phyloP scores from a whole-genome alignment of 2,329 filamentous ascomycete genomes.

The Stachybotrys echinatus region DNA sequence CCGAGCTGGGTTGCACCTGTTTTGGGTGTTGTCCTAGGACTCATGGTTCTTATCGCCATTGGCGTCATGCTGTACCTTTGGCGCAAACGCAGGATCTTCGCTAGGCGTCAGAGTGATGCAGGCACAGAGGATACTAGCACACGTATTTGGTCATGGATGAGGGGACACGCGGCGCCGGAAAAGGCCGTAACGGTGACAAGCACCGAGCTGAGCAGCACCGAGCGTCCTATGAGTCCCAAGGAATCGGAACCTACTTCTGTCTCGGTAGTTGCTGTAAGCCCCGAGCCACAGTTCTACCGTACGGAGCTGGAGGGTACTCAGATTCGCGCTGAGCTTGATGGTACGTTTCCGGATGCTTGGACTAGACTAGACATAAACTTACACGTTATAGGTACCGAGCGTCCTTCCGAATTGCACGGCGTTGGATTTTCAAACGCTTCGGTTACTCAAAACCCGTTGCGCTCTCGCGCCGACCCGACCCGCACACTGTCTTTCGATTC shows the following conservation, averaged over 20 bases:
- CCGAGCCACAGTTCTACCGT: slow-evolving; percentile 3
- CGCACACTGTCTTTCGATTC: background rate
- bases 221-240: slow-evolving; percentile 2
- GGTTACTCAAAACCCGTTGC: background rate
- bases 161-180: slow-evolving; percentile 30
- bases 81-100: slow-evolving; percentile 40
- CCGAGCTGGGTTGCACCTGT: slow-evolving; percentile 57
- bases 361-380: background rate
- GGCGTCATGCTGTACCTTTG: slow-evolving; percentile 48
- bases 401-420: background rate
- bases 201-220: slow-evolving; percentile 26
- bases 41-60: slow-evolving; percentile 49
- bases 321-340: slow-evolving; percentile 32
- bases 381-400: background rate
- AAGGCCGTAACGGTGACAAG: slow-evolving; percentile 31
- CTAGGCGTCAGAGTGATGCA: slow-evolving; percentile 27
- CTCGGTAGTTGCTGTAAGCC: background rate
- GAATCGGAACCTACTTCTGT: background rate
- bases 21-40: slow-evolving; percentile 54
- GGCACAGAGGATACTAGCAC: slow-evolving; percentile 40
- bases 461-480: background rate
- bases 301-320: slow-evolving; percentile 5
- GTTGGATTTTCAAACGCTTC: background rate
- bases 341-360: slow-evolving; percentile 12
- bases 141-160: slow-evolving; percentile 49